Evolutionary conservation across 2,329 filamentous ascomycete genomes (phyloP), one percentile per base, ranked within the genome.

Genomic region (Penicillium expansum): DNA sequence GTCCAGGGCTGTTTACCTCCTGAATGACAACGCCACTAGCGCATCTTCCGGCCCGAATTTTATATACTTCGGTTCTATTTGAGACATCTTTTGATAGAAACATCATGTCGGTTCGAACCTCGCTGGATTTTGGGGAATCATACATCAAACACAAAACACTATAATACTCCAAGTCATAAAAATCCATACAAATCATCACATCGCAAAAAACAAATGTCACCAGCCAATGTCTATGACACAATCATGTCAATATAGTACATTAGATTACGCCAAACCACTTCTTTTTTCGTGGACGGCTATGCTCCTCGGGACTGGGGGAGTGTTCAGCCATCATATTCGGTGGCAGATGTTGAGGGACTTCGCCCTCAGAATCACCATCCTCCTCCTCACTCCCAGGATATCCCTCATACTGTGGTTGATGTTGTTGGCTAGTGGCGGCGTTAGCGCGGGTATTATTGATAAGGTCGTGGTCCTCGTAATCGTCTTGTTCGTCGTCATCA

Each of bases 211-310:
- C 30, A 24, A 52, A 48, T 45, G 44, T 39, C 33, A 35, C 37
- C 43, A 22, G 33, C 29, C 38, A 48, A 45, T 35, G 14, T 47
- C 44, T 41, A 48, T 45, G 30, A 61, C 52, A 58, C 42, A 60
- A 22, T 50, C 9, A 14, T 24, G 20, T 62, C 30, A 48, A 48
- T 63, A 64, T 43, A 60, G 54, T 64, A 65, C 63, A 65, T 61
- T 55, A 58, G 50, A 62, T 63, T 57, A 66, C 44, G 10, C 65
- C 53, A 55, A 74, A 70, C 71, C 71, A 74, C 60, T 71, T 73
- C 63, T 67, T 71, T 42, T 67, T 71, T 42, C 65, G 68, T 30
- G 60, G 64, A 43, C 62, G 63, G 38, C 35, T 56, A 48, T 53
- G 55, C 45, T 59, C 57, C n/a, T 55, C 52, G 14, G 47, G n/a